phyloP scores from a whole-genome alignment of 345 rosid genomes.

The Citrus reticulata region DNA sequence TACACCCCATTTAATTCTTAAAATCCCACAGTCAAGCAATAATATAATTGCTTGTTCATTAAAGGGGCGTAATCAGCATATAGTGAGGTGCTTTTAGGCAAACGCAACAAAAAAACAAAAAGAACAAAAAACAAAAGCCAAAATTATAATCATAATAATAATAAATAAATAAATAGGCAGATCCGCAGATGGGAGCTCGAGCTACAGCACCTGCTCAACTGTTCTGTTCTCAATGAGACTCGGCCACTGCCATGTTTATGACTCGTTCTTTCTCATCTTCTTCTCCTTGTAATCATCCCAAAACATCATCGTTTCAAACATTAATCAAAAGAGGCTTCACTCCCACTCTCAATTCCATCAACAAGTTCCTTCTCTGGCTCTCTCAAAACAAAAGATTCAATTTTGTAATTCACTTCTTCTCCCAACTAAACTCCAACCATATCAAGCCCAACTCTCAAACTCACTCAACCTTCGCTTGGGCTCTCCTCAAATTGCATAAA shows the following conservation, averaged over 20 bases:
- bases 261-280: neutral
- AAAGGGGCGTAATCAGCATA: too few species aligned
- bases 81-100: too few species aligned
- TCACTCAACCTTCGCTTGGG: slow-evolving; percentile 42
- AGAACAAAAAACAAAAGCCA: neutral
- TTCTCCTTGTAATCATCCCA: neutral
- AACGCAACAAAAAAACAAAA: too few species aligned
- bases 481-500: slow-evolving; percentile 49
- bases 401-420: slow-evolving; percentile 29
- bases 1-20: too few species aligned
- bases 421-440: slow-evolving; percentile 31
- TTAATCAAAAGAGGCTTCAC: slow-evolving; percentile 51
- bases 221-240: neutral
- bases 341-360: slow-evolving; percentile 44
- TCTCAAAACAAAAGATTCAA: slow-evolving; percentile 24
- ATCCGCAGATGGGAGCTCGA: neutral
- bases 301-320: slow-evolving; percentile 20
- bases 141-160: too few species aligned
- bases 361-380: slow-evolving; percentile 43
- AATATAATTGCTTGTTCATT: too few species aligned
- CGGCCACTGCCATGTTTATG: neutral
- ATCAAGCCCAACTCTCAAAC: slow-evolving; percentile 31
- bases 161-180: neutral
- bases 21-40: too few species aligned
- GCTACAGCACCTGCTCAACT: neutral